Evolutionary conservation across 23 red algal species (phyloP).

Genomic region (Agarophyton chilense): DNA sequence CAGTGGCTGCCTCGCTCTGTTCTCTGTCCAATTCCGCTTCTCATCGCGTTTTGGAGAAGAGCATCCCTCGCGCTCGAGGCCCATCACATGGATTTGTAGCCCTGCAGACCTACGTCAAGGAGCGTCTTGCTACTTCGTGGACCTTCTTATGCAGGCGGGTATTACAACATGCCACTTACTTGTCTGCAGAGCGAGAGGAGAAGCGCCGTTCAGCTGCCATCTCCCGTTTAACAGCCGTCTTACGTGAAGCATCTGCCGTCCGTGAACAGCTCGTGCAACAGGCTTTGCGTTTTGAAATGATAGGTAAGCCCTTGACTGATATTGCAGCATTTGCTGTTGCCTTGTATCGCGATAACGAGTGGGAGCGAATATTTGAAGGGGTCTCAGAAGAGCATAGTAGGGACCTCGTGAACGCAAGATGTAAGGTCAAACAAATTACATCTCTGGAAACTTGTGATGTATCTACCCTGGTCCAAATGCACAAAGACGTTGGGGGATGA

Average conservation of each 20-base stretch:
- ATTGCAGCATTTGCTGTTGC: conserved; percentile 29
- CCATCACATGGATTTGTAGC: conserved; percentile 21
- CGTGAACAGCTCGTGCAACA: conserved; percentile 18
- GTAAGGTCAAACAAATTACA: not conserved
- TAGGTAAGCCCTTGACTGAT: not conserved
- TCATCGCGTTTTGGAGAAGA: conserved; percentile 1
- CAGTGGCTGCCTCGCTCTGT: conserved; percentile 1
- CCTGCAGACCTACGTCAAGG: not conserved
- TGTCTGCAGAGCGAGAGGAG: conserved; percentile 18
- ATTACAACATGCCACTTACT: conserved; percentile 16
- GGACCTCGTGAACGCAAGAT: not conserved
- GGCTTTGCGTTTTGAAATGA: conserved; percentile 40
- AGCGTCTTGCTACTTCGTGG: conserved; percentile 26
- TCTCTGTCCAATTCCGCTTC: conserved; percentile 16
- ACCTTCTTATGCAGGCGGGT: conserved; percentile 16
- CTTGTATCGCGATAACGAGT: conserved; percentile 9
- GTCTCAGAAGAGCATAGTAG: not conserved
- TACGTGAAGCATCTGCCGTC: not conserved
- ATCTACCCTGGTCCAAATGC: not conserved
- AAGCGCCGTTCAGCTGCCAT: conserved; percentile 25
- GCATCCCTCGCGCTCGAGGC: conserved; percentile 10
- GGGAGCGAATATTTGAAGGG: conserved; percentile 1
- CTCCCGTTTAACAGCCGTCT: not conserved
- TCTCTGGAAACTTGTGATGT: not conserved
- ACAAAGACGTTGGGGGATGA: not conserved